Evolutionary conservation across 1,284 basidiomycete species (phyloP).

Genomic region (Cyathus olla): DNA sequence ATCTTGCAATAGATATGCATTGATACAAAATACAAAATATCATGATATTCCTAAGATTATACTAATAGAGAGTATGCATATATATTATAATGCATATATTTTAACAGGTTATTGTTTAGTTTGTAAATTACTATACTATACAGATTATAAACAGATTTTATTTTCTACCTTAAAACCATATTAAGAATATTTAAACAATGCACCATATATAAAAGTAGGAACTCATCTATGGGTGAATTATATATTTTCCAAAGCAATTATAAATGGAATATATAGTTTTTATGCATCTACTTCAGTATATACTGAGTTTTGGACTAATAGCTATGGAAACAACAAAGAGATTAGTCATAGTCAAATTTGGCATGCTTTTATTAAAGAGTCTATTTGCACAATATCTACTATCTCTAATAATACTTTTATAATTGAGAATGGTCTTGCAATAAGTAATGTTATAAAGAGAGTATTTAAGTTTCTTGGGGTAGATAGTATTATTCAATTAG

Average conservation of each 20-base stretch:
- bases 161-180: not conserved
- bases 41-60: too few species aligned
- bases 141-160: not conserved
- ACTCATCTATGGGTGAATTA: not conserved
- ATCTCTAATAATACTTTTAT: not conserved
- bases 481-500: not conserved
- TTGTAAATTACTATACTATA: not conserved
- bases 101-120: too few species aligned
- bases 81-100: too few species aligned
- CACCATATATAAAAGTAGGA: not conserved
- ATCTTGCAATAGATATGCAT: too few species aligned
- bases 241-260: not conserved
- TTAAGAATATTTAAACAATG: not conserved
- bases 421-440: not conserved
- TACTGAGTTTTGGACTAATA: not conserved
- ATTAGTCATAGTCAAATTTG: not conserved
- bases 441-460: not conserved
- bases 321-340: not conserved
- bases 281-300: not conserved
- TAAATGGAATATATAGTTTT: not conserved
- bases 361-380: not conserved
- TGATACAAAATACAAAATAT: too few species aligned
- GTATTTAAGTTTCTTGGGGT: not conserved
- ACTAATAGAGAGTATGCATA: too few species aligned
- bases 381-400: not conserved